phyloP scores from a whole-genome alignment of 352 stramenopile genomes.

The Globisporangium camurandrum region DNA sequence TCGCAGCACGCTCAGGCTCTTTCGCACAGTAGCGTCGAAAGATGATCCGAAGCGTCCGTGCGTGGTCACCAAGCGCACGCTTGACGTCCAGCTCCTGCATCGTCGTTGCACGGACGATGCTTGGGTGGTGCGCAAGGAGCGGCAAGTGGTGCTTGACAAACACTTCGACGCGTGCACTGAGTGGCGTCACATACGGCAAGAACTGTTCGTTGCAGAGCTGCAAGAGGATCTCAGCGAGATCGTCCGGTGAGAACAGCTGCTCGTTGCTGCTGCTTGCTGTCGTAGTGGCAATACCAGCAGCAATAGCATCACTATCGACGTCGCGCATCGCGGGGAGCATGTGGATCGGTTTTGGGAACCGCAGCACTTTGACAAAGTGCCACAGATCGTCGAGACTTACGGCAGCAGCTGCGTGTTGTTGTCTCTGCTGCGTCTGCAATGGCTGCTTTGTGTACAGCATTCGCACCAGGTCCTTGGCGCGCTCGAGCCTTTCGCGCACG shows the following conservation, averaged over 20 bases:
- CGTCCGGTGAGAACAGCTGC: constrained; percentile 51
- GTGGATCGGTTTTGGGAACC: constrained; percentile 43
- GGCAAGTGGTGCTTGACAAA: constrained; percentile 47
- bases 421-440: constrained; percentile 24
- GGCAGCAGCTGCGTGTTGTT: too few relatives aligned
- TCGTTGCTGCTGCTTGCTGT: constrained; percentile 23
- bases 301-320: constrained; percentile 34
- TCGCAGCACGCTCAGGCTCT: constrained; percentile 37
- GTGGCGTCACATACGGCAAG: constrained; percentile 28
- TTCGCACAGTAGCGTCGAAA: constrained; percentile 73
- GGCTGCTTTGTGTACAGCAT: constrained; percentile 48
- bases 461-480: constrained; percentile 41
- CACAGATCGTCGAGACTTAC: constrained; percentile 61
- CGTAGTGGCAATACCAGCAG: background rate
- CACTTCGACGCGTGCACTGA: constrained; percentile 58
- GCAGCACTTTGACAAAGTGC: constrained; percentile 59
- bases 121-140: constrained; percentile 40
- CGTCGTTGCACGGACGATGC: constrained; percentile 42
- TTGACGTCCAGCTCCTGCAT: constrained; percentile 52
- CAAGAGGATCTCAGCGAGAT: constrained; percentile 54
- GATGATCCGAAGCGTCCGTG: constrained; percentile 49
- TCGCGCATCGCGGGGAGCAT: constrained; percentile 47
- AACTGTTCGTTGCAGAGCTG: constrained; percentile 80
- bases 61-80: constrained; percentile 41
- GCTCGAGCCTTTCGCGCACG: constrained; percentile 39